Evolutionary conservation across 768 basidiomycete species (phyloP).

Genomic region (Brasilioporus rufonigricans): DNA sequence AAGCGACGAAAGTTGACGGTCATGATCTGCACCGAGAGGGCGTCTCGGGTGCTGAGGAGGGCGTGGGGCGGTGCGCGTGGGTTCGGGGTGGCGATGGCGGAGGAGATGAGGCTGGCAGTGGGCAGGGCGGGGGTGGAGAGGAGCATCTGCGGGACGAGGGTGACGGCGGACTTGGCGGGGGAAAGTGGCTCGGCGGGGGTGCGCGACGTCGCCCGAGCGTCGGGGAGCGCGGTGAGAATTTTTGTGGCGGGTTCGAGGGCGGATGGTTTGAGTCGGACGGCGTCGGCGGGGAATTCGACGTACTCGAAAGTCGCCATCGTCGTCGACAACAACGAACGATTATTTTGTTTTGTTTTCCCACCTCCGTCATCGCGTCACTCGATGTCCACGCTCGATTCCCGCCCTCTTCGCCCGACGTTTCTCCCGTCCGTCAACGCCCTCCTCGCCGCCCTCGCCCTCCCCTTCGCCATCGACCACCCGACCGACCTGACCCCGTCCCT

Average conservation of each 20-base stretch:
- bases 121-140: slow-evolving; percentile 17
- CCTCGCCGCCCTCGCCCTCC: slow-evolving; percentile 42
- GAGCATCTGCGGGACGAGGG: slow-evolving; percentile 42
- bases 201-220: slow-evolving; percentile 4
- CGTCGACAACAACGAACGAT: not conserved
- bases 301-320: slow-evolving; percentile 38
- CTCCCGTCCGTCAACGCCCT: slow-evolving; percentile 43
- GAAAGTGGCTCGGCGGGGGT: slow-evolving; percentile 11
- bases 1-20: slow-evolving; percentile 70
- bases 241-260: slow-evolving; percentile 38
- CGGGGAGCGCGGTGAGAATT: slow-evolving; percentile 42
- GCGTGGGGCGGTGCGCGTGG: slow-evolving; percentile 4
- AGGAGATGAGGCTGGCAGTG: slow-evolving; percentile 9
- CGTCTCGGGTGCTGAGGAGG: slow-evolving; percentile 59
- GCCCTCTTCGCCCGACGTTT: slow-evolving; percentile 16
- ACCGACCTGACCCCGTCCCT: slow-evolving; percentile 70
- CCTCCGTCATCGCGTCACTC: not conserved
- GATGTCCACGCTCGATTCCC: slow-evolving; percentile 13
- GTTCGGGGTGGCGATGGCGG: slow-evolving; percentile 23
- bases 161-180: slow-evolving; percentile 33
- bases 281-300: slow-evolving; percentile 40
- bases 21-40: slow-evolving; percentile 74
- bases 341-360: not conserved
- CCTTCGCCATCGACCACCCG: slow-evolving; percentile 47
- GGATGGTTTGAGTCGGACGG: slow-evolving; percentile 32